Conservation (phyloP, 2,329 filamentous ascomycete genomes). For the Penicillium sp. region DNA sequence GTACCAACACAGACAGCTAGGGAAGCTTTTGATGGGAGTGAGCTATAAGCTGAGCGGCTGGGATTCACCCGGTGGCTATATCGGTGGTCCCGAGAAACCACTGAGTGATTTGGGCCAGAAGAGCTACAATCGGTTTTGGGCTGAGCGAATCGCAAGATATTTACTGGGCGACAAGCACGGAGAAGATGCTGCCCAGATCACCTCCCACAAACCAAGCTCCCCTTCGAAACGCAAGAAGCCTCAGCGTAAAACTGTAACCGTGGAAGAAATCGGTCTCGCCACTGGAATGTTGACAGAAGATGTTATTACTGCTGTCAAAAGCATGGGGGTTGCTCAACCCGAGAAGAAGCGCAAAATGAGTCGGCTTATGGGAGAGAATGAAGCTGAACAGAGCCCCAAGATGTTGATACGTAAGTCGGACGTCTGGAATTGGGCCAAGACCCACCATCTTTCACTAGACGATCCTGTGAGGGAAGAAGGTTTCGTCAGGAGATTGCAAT, state of each 20-base stretch:
- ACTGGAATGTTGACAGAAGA: constrained; percentile 88
- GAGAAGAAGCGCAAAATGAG: constrained; percentile 56
- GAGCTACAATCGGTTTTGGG: constrained; percentile 85
- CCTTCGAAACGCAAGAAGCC: constrained; percentile 44
- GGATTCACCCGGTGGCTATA: constrained; percentile 63
- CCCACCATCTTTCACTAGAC: constrained; percentile 62
- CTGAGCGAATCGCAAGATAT: constrained; percentile 74
- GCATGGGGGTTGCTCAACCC: constrained; percentile 70
- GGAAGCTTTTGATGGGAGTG: constrained; percentile 84
- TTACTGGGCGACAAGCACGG: constrained; percentile 43
- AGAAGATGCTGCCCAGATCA: constrained; percentile 27
- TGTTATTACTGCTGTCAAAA: constrained; percentile 72
- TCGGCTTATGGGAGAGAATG: constrained; percentile 22
- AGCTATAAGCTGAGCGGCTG: constrained; percentile 88
- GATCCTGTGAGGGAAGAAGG: constrained; percentile 71
- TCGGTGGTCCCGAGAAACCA: constrained; percentile 92
- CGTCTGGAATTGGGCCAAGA: constrained; percentile 66
- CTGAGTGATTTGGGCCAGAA: constrained; percentile 80
- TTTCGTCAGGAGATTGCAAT: constrained; percentile 68
- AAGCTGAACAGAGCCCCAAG: constrained; percentile 28
- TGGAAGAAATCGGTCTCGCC: constrained; percentile 70
- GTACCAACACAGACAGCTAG: constrained; percentile 88
- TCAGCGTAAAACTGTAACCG: constrained; percentile 55
- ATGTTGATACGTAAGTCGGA: constrained; percentile 57
- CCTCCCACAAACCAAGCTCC: constrained; percentile 27